Evolutionary conservation across 1,284 basidiomycete species (phyloP), one percentile per base, ranked within the genome.

Genomic region (Puccinia hordei): DNA sequence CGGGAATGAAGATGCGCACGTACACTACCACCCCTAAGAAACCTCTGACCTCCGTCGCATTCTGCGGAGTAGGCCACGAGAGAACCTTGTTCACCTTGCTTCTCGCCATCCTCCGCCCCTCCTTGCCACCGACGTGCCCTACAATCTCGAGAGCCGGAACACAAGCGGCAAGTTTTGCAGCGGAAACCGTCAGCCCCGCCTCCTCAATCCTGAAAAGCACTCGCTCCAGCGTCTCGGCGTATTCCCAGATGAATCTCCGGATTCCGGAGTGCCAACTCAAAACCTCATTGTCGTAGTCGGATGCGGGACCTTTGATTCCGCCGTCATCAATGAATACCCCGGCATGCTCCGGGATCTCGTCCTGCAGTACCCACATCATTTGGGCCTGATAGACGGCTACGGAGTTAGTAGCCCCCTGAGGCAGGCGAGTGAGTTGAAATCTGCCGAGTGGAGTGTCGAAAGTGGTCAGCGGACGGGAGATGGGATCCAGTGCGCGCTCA

Each of bases 71-170:
- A 12, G 65, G 30, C 65, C 65, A 68, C 12, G 24, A 33, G 17
- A 41, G 27, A 41, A 68, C 22, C n/a, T 68, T 74, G 30, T 74
- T 74, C 24, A n/a, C 55, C 49, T 74, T 74, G 17, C 35, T 27
- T 8, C 13, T 6, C 30, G 72, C 17, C 15, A 74, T 59, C 17
- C 17, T 57, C 53, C 72, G 41, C 6, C 73, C 59, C n/a, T 66
- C 59, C 22, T 30, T 61, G 22, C 59, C 49, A 15, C 66, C 74
- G 17, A 76, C 74, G 51, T 76, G 61, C 27, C 74, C 74, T n/a
- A 76, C 74, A 27, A 76, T 76, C 24, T 76, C 74, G 15, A 76
- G 49, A 30, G n/a, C 74, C 17, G 44, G 74, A 5, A 76, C 74
- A 53, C 61, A 65, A 3, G 12, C 17, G 5, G 73, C 73, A 35